phyloP scores from a whole-genome alignment of 1,284 basidiomycete genomes.

The Ganoderma sp. region DNA sequence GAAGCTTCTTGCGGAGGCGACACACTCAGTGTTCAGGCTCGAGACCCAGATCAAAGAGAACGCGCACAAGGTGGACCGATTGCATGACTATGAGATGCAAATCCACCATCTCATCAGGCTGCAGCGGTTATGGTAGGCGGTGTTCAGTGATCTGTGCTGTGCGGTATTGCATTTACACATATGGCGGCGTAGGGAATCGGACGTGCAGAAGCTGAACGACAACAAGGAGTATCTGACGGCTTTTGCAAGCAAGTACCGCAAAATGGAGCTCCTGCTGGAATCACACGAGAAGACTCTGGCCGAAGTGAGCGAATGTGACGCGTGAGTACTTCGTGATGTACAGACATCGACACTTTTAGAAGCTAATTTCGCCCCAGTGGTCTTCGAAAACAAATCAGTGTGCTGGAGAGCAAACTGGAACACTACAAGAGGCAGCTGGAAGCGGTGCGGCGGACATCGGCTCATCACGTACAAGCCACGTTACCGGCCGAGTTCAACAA shows the following conservation, averaged over 20 bases:
- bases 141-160: background rate
- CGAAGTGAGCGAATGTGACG: constrained; percentile 57
- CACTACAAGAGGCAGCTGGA: constrained; percentile 45
- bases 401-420: constrained; percentile 59
- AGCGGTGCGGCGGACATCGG: constrained; percentile 43
- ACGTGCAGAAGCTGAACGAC: constrained; percentile 72
- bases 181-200: constrained; percentile 62
- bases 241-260: constrained; percentile 61
- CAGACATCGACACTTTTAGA: constrained; percentile 9
- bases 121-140: constrained; percentile 69
- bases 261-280: constrained; percentile 67
- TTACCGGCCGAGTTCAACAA: constrained; percentile 48
- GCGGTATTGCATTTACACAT: background rate
- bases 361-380: constrained; percentile 43
- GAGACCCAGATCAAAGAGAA: constrained; percentile 72
- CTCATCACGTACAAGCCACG: constrained; percentile 48
- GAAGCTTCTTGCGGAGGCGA: constrained; percentile 66
- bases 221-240: constrained; percentile 62
- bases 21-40: constrained; percentile 62
- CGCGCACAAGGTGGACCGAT: constrained; percentile 73
- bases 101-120: constrained; percentile 75
- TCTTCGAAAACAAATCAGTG: constrained; percentile 61
- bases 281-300: constrained; percentile 57
- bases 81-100: constrained; percentile 74
- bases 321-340: constrained; percentile 47